These are phyloP conservation scores for Cucurbita argyrosperma DNA, from an alignment of 306 rosid genomes.

Conservation along the genomic window DNA sequence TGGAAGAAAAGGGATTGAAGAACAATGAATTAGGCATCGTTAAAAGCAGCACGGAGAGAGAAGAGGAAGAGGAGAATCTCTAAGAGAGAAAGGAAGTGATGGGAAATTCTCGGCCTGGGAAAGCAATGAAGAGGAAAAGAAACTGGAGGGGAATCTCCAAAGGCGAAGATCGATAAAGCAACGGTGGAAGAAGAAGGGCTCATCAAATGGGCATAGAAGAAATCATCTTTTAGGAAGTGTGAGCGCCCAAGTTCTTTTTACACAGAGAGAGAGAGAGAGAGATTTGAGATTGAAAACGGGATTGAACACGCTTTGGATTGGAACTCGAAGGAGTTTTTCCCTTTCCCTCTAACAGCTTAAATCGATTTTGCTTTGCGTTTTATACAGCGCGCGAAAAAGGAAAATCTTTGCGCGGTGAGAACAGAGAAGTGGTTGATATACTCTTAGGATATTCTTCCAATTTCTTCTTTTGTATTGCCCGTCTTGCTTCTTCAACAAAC, in stretches of 20 bases:
- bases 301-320: no score
- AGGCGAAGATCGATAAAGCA: constrained; percentile 47
- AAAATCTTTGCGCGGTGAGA: background rate
- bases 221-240: constrained; percentile 18
- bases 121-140: constrained; percentile 46
- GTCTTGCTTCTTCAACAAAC: background rate
- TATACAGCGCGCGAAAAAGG: background rate
- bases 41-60: constrained; percentile 23
- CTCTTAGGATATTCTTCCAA: background rate
- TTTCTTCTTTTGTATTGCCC: background rate
- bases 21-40: constrained; percentile 38
- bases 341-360: no score
- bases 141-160: constrained; percentile 52
- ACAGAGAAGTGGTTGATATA: background rate
- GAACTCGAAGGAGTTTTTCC: no score
- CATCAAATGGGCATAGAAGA: constrained; percentile 4
- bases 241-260: constrained; percentile 9
- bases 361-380: background rate
- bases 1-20: constrained; percentile 26
- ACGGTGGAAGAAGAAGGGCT: constrained; percentile 35
- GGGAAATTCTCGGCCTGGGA: constrained; percentile 86
- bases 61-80: constrained; percentile 37
- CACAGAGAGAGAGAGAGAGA: background rate
- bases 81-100: constrained; percentile 32
- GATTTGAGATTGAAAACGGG: background rate